phyloP scores from a whole-genome alignment of 768 basidiomycete genomes.

The Panaeolus papilionaceus region DNA sequence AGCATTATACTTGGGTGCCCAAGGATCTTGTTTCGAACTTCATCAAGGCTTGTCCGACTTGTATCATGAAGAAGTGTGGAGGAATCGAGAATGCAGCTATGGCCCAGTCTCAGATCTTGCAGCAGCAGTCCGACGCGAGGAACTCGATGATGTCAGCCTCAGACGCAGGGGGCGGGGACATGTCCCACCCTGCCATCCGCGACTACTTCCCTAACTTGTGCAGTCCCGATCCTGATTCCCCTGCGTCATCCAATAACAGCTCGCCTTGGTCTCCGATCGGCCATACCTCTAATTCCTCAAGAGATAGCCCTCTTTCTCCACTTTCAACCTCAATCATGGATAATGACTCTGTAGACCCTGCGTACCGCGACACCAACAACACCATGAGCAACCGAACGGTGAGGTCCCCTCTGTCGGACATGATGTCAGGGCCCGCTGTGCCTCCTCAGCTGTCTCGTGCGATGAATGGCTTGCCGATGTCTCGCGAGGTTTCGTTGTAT shows the following conservation, averaged over 20 bases:
- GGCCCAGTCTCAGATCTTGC: conserved; percentile 22
- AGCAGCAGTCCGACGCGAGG: conserved; percentile 24
- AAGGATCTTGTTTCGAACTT: conserved; percentile 84
- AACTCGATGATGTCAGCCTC: conserved; percentile 12
- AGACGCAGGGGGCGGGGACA: background rate
- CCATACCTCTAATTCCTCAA: conserved; percentile 17
- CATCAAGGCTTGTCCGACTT: conserved; percentile 82
- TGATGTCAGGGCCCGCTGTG: conserved; percentile 15
- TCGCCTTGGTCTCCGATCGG: conserved; percentile 13
- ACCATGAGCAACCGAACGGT: conserved; percentile 24
- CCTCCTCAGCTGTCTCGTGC: conserved; percentile 16
- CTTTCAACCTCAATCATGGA: conserved; percentile 21
- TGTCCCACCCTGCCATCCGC: conserved; percentile 27
- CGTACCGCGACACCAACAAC: conserved; percentile 29
- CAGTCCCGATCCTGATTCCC: conserved; percentile 20
- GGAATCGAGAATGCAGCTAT: conserved; percentile 30
- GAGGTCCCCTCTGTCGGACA: conserved; percentile 20
- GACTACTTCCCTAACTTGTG: conserved; percentile 28
- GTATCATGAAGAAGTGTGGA: conserved; percentile 54
- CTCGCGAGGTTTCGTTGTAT: conserved; percentile 53
- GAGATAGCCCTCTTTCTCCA: conserved; percentile 17
- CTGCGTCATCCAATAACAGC: conserved; percentile 11
- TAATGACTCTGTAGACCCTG: conserved; percentile 29
- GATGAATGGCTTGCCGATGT: conserved; percentile 40
- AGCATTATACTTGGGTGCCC: conserved; percentile 83